Evolutionary conservation across 208 protist genomes (phyloP), one percentile per base, ranked within the genome.

Genomic region (Acanthamoeba rhysodes): DNA sequence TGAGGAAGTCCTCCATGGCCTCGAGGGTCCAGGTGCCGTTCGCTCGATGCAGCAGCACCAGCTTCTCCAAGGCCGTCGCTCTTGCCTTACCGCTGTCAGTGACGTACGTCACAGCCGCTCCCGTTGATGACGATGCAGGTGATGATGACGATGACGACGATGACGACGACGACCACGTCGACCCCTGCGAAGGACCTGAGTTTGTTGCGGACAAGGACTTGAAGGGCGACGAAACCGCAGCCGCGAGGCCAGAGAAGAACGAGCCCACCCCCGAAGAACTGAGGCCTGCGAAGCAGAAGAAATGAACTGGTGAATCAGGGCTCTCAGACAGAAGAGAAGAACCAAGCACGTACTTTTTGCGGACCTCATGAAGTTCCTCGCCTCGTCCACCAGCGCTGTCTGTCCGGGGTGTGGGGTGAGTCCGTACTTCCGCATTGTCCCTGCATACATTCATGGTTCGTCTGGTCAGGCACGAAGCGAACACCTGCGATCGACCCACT

Each of bases 1-100:
- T 16, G 68, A 37, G 29, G 68, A 76, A 76, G 68, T n/a, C 68
- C 32, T 76, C 68, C 68, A 76, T 41, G 68, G 68, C 68, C 68
- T 20, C 10, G 12, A 76, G 68, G 32, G 24, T 37, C 68, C 68
- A 76, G 68, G 29, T 76, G 24, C 68, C 68, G 68, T 76, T n/a
- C 14, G 68, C 68, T 16, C 32, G 24, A 29, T 76, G 68, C 32
- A 76, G n/a, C 68, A 76, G 20, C 29, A 76, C 29, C 68, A 76
- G 68, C 68, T 34, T 29, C 14, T 76, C 68, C 29, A 76, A 66
- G 24, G 59, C 48, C 48, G 48, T 16, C 48, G 48, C 45, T 48
- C 45, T 53, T 16, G 48, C 48, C 48, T 14, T 66, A 27, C 22
- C 59, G 24, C 59, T 66, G 59, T 66, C 2, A 5, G 59, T 27